Percentiles rank a stretch among this genome's conserved stretches.
Conservation (phyloP, 441 rosid genomes). For the Hura crepitans region DNA sequence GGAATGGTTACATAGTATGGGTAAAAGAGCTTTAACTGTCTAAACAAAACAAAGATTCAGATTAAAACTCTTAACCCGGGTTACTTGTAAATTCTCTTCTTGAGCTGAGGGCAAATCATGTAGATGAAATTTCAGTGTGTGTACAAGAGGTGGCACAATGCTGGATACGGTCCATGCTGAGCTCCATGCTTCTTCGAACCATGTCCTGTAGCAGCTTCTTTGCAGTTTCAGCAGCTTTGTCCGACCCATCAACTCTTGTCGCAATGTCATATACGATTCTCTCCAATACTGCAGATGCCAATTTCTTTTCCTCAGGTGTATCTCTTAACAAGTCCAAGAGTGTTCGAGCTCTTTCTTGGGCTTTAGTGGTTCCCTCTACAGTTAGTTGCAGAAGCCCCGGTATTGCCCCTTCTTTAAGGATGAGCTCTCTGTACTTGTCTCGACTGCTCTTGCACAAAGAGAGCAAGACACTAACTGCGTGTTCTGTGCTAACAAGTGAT, state of each 20-base stretch:
- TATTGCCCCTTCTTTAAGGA: constrained; percentile 76
- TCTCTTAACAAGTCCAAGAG: constrained; percentile 72
- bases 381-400: constrained; percentile 72
- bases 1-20: constrained; percentile 20
- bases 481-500: constrained; percentile 56
- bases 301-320: constrained; percentile 52
- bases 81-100: constrained; percentile 10
- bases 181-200: constrained; percentile 73
- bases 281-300: constrained; percentile 51
- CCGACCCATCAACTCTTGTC: constrained; percentile 52
- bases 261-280: constrained; percentile 65
- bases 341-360: constrained; percentile 60
- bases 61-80: constrained; percentile 24
- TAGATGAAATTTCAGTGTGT: constrained; percentile 30
- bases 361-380: constrained; percentile 58
- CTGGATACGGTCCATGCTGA: constrained; percentile 47
- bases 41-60: constrained; percentile 25
- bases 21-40: constrained; percentile 22
- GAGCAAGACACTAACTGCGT: constrained; percentile 61
- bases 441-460: constrained; percentile 54
- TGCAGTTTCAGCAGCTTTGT: constrained; percentile 67
- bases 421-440: constrained; percentile 55
- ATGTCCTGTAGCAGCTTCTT: constrained; percentile 62
- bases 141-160: constrained; percentile 38
- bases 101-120: constrained; percentile 16